Evolutionary conservation across 2,329 filamentous ascomycete genomes (phyloP).

Genomic region (Falciphora oryzae): DNA sequence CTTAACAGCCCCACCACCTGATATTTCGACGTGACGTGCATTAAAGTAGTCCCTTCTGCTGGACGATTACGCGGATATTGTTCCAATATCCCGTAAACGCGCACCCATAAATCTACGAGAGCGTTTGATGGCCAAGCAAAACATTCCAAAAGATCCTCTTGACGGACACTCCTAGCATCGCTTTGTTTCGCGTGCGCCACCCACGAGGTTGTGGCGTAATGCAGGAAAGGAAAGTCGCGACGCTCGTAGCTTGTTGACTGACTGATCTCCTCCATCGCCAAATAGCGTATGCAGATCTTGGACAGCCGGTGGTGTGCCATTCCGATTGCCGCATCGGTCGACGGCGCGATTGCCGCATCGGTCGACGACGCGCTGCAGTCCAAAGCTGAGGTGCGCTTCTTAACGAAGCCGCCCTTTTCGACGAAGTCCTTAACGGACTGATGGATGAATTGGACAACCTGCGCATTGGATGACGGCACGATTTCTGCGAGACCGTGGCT

Average conservation of each 20-base stretch:
- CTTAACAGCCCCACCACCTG: neutral
- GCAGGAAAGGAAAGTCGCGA: neutral
- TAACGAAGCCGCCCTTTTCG: constrained; percentile 17
- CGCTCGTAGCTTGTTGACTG: neutral
- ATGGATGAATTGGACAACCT: constrained; percentile 27
- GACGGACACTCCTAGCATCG: neutral
- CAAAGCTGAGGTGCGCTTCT: too few species aligned
- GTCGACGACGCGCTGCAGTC: neutral
- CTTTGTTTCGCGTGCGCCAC: neutral
- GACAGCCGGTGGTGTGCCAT: constrained; percentile 1
- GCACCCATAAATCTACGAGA: neutral
- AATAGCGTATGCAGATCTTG: constrained; percentile 2
- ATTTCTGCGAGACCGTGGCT: constrained; percentile 25
- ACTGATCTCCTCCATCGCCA: neutral
- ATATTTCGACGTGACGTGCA: neutral
- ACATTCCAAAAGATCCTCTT: neutral
- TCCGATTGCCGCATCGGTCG: neutral
- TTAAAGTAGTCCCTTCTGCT: neutral
- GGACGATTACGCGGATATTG: neutral
- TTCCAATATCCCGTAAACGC: neutral
- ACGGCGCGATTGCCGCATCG: neutral
- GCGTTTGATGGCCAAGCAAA: neutral
- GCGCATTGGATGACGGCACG: constrained; percentile 5
- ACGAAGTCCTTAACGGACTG: constrained; percentile 28
- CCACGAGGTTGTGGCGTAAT: neutral